Evolutionary conservation across 805 yeast species (phyloP), one percentile per base, ranked within the genome.

Genomic region (Lachancea mirantina): DNA sequence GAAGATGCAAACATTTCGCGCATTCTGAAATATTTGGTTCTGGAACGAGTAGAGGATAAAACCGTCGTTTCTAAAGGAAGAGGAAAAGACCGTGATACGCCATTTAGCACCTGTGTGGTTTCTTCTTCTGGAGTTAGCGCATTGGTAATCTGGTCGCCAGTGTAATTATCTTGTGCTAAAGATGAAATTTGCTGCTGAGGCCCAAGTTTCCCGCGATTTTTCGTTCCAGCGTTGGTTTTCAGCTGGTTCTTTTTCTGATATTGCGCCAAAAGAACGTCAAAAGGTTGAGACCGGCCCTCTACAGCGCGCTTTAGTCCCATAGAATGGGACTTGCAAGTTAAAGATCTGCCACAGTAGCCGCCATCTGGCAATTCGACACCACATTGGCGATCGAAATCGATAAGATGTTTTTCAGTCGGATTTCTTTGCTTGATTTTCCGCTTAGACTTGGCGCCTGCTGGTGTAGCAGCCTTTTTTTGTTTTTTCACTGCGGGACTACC

Each of bases 261-360:
- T 11, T 85, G 88, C 14, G 88, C 85, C 35, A 92, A 65, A 33
- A 92, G 64, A 18, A 76, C 77, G 56, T 92, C 98, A 60, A 87
- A 92, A 1, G 96, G 87, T 6, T 92, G 88, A 21, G 94, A 78
- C 47, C 98, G 71, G 8, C 98, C 98, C 11, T 75, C 77, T 14
- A 92, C 98, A 1, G 95, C 88, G 47, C 98, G 73, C 50, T 92
- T 92, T 17, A 96, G 95, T 20, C 96, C 96, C 96, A 92, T 88
- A 1, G 97, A 84, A 59, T 92, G 98, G 0, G 96, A 87, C 55
- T 92, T 92, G 68, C 98, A 92, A 0, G 98, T 92, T 39, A 92
- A 66, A 0, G 96, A 87, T 31, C 98, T 70, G 4, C 96, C 96
- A 67, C 98, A 92, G 46, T 77, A 80, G 0, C 94, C 95, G n/a